Evolutionary conservation across 108 stramenopile genomes (phyloP), one percentile per base, ranked within the genome.

Genomic region (Cylindrotheca fusiformis): DNA sequence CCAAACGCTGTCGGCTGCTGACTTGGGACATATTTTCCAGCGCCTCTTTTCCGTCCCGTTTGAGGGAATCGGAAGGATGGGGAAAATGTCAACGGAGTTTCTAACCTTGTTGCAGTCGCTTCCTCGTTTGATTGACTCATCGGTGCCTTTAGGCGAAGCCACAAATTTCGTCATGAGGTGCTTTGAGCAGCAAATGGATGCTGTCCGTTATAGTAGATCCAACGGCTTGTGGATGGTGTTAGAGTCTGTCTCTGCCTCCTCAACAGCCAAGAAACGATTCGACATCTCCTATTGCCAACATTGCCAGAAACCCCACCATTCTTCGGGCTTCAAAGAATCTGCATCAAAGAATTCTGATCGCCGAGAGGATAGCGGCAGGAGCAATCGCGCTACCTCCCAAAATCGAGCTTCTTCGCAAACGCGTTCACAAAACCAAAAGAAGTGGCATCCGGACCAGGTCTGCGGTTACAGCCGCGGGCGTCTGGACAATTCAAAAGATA

Each of bases 221-320:
- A 79, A 76, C 52, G 47, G 67, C 29, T 67, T 61, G 44, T 74
- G 58, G 58, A 22, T 63, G 19, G 49, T 55, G 20, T 14, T 76
- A n/a, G 72, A 79, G 36, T 20, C 65, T 17, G 32, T 22, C 14
- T 2, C 27, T 47, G 60, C 54, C 14, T 24, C 47, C n/a, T 31
- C 69, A 5, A 8, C 31, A 4, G 33, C 14, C 17, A 55, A 44
- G 44, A 63, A 63, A 18, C 61, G 41, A 20, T 84, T 84, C 51
- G 86, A 87, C 50, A 63, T 89, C 4, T 74, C 84, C 3, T 55
- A 68, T 32, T 93, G 91, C 56, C 55, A 60, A 0, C 68, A 82
- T 57, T 93, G 91, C 46, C 74, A 27, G 48, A 55, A 50, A 33
- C 55, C 60, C 51, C 46, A 59, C 17, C 41, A 23, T 10, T 18